phyloP scores from a whole-genome alignment of 2,329 filamentous ascomycete genomes.

The Trichoderma polysporum region DNA sequence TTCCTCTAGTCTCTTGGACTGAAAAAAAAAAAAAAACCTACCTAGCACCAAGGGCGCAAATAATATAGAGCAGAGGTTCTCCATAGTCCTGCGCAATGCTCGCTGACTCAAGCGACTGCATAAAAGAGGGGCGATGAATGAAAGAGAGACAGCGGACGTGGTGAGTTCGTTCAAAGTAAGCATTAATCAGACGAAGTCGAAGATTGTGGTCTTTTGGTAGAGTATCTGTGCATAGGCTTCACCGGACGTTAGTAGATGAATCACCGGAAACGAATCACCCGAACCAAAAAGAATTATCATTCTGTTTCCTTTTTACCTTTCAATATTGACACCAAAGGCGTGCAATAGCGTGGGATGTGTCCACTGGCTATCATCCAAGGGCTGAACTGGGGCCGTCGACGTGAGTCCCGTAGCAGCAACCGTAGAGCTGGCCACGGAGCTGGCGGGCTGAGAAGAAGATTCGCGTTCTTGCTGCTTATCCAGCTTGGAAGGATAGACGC shows the following conservation, averaged over 20 bases:
- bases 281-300: background rate
- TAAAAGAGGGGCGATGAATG: slow-evolving; percentile 29
- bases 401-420: background rate
- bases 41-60: slow-evolving; percentile 29
- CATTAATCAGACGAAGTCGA: slow-evolving; percentile 22
- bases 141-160: slow-evolving; percentile 27
- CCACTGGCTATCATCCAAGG: background rate
- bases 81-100: slow-evolving; percentile 27
- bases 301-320: slow-evolving; percentile 4
- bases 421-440: slow-evolving; percentile 15
- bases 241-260: background rate
- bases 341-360: background rate
- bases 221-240: slow-evolving; percentile 23
- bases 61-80: slow-evolving; percentile 27
- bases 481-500: slow-evolving; percentile 24
- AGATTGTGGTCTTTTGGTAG: slow-evolving; percentile 24
- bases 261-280: background rate
- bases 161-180: slow-evolving; percentile 29
- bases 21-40: slow-evolving; percentile 9
- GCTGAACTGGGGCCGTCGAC: background rate
- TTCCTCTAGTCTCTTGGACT: background rate
- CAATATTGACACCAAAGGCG: slow-evolving; percentile 14
- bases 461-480: slow-evolving; percentile 20
- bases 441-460: slow-evolving; percentile 13
- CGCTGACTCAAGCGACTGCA: slow-evolving; percentile 27